Evolutionary conservation across 495 filamentous ascomycete genomes (phyloP).

Genomic region (Haplographium delicatum): DNA sequence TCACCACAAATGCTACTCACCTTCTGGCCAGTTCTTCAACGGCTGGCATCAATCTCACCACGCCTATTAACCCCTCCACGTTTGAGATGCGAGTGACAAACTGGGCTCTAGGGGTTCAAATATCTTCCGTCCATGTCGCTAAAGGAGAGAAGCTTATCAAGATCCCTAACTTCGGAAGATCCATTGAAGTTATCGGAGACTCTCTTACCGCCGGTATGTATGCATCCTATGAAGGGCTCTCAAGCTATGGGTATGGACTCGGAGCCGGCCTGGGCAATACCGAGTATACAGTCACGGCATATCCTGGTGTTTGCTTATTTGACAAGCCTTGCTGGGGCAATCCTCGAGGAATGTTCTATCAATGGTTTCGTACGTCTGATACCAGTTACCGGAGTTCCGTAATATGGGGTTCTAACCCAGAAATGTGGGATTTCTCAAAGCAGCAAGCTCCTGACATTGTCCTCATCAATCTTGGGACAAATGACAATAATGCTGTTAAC

Average conservation of each 20-base stretch:
- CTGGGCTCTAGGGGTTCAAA: conserved; percentile 62
- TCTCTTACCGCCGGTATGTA: conserved; percentile 53
- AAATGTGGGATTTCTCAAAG: conserved; percentile 54
- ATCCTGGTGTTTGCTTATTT: conserved; percentile 55
- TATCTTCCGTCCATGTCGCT: conserved; percentile 48
- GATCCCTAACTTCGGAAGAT: conserved; percentile 43
- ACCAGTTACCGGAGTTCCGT: conserved; percentile 44
- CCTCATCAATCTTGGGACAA: conserved; percentile 63
- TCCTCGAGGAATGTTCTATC: conserved; percentile 48
- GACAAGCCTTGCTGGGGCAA: conserved; percentile 58
- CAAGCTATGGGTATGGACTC: conserved; percentile 39
- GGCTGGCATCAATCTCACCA: conserved; percentile 34
- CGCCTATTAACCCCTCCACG: conserved; percentile 36
- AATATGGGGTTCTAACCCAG: conserved; percentile 49
- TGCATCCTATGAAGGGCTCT: conserved; percentile 58
- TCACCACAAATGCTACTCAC: conserved; percentile 56
- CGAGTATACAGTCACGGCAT: conserved; percentile 58
- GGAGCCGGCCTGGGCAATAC: conserved; percentile 57
- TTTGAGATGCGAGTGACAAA: conserved; percentile 59
- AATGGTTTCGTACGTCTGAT: conserved; percentile 64
- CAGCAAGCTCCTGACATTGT: conserved; percentile 60
- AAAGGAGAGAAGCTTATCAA: conserved; percentile 43
- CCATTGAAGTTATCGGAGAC: conserved; percentile 65
- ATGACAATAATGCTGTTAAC: conserved; percentile 57
- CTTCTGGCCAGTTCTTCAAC: conserved; percentile 47